These are phyloP conservation scores for Phytophthora capsici DNA, from an alignment of 352 stramenopile species.

Conservation along the genomic window DNA sequence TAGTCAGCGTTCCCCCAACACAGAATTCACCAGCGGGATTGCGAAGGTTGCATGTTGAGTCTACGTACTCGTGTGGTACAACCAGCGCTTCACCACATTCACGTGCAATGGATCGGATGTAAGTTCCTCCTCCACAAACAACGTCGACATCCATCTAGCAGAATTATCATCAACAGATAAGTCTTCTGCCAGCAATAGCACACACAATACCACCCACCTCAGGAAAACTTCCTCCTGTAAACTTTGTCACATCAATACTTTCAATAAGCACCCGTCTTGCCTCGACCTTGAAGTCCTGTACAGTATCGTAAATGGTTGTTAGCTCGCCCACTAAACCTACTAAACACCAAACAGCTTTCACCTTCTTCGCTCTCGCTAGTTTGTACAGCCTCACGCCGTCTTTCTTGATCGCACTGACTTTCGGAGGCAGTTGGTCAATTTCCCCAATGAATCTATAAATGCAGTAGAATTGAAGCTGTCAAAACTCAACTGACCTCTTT, in stretches of 20 bases:
- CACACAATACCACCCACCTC: conserved; percentile 43
- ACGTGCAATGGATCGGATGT: conserved; percentile 88
- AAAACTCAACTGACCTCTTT: background rate
- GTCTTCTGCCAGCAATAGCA: background rate
- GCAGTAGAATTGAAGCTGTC: conserved; percentile 4
- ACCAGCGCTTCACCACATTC: conserved; percentile 79
- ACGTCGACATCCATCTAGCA: conserved; percentile 58
- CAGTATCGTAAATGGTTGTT: conserved; percentile 4
- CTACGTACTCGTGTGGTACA: conserved; percentile 35
- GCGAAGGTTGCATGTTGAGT: conserved; percentile 27
- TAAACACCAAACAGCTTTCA: background rate
- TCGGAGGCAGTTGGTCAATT: conserved; percentile 81
- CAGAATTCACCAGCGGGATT: conserved; percentile 50
- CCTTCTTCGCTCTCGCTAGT: conserved; percentile 67
- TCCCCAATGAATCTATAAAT: conserved; percentile 67
- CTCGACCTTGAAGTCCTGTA: conserved; percentile 62
- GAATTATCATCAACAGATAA: conserved; percentile 14
- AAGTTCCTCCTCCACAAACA: conserved; percentile 77
- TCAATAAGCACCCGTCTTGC: conserved; percentile 70
- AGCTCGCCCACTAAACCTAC: conserved; percentile 3
- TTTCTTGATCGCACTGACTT: conserved; percentile 82
- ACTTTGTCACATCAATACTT: conserved; percentile 61
- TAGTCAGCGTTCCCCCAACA: conserved; percentile 69
- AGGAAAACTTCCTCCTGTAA: conserved; percentile 59
- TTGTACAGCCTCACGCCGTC: conserved; percentile 84